These are phyloP conservation scores for Aciculosporium take DNA, from an alignment of 2,329 filamentous ascomycete species.

Conservation along the genomic window DNA sequence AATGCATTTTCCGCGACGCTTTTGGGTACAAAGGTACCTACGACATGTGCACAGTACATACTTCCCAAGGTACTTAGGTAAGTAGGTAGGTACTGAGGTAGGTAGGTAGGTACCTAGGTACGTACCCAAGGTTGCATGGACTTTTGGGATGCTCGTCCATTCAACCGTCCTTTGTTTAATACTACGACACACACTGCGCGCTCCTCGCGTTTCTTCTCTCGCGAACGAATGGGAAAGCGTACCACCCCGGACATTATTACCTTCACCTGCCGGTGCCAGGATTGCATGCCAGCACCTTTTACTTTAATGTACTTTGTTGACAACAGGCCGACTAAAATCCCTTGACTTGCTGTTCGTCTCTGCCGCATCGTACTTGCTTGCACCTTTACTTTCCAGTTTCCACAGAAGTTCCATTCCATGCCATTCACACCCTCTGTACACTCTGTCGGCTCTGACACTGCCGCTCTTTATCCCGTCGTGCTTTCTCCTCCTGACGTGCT, in stretches of 20 bases:
- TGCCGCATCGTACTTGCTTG: neutral
- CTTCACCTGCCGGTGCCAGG: neutral
- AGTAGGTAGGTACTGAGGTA: too few relatives aligned
- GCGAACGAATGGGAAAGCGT: neutral
- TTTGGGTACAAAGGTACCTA: too few relatives aligned
- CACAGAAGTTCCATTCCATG: slow-evolving; percentile 1
- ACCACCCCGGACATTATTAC: neutral
- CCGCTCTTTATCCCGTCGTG: neutral
- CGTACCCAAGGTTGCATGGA: too few relatives aligned
- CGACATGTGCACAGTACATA: too few relatives aligned
- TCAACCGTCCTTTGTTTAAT: neutral
- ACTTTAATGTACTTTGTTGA: too few relatives aligned
- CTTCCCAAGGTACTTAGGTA: too few relatives aligned
- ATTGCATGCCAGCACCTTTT: neutral
- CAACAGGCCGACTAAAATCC: neutral
- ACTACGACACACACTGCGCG: neutral
- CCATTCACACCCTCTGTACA: neutral
- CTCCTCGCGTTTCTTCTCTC: neutral
- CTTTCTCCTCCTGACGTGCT: too few relatives aligned
- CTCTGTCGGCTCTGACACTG: neutral
- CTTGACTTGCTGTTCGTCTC: neutral
- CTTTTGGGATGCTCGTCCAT: neutral
- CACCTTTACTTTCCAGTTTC: slow-evolving; percentile 2
- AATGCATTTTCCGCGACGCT: too few relatives aligned
- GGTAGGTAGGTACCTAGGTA: too few relatives aligned